Base-by-base conservation (phyloP, 2,329 filamentous ascomycete genomes). In the Fusarium graminum region DNA sequence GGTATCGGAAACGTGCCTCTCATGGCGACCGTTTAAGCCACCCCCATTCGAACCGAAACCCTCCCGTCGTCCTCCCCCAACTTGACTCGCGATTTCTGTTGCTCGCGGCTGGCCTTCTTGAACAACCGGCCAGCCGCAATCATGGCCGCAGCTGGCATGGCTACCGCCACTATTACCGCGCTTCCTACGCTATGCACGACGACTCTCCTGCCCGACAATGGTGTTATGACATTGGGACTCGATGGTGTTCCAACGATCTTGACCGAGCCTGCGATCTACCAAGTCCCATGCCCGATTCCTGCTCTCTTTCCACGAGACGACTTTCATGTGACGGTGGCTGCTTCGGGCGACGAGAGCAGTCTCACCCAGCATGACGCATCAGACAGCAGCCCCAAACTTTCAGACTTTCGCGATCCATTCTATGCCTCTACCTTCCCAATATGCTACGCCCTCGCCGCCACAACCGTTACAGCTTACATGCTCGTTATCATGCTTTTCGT, bases 401-500 rank as follows among this genome's bases (percentile, higher is more conserved):
- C 89, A 61, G 88, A 93, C 77, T 87, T 92, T 53, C 85, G 87
- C 65, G 92, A 97, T 73, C 93, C 93, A 10, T 99, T 99, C 78
- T 97, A 97, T 78, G 91, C 94, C 53, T 97, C 94, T 36, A 93
- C 92, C 19, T 94, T 95, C 42, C 94, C 95, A 14, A 93, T 97
- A 78, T 91, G 92, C 72, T 99, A 97, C 75, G 94, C 94, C 43
- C 91, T 98, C 52, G 93, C 93, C 55, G 92, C 93, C 16, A 93
- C 93, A 17, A 98, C 94, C 1, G 91, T 97, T 54, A 90, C 97
- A 47, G 91, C 93, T 46, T 98, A 96, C 80, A 91, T 96, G 75
- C 87, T 98, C 44, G 90, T 97, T 70, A 92, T 97, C 65, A 96
- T 97, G 86, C 88, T 98, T 36, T 88, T 97, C 74, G 93, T 97